Base-by-base conservation (phyloP, 169 alveolate species). In the Plasmodium knowlesi region DNA sequence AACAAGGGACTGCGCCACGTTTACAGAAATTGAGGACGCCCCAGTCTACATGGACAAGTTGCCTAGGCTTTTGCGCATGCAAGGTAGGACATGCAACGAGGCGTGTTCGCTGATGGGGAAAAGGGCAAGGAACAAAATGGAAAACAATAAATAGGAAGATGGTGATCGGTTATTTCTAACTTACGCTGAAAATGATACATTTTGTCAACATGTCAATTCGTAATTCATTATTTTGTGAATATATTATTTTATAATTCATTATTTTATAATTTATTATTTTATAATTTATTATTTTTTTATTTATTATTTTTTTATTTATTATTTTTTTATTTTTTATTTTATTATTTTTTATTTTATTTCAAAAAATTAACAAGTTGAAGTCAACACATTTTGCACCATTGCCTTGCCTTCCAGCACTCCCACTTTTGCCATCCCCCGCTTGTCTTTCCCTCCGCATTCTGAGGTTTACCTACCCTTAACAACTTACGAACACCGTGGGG, bases 11-110 rank as follows among this genome's bases (percentile, higher is more conserved):
- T 50, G 61, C 61, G 61, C 16, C n/a, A 67, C 76, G 76, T 67
- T 67, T 22, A 39, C 76, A 67, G 19, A 22, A 22, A 25, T 22
- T 22, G 30, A 9, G 41, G n/a, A 16, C 10, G 46, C 34, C 30
- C 43, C 70, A 85, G 74, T 72, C 41, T 85, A 79, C 85, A 72
- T 46, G 41, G 41, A 22, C 8, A 16, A 37, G 61, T 82, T 85
- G 76, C 57, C 76, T 32, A 8, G 28, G 0, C 61, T 37, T 73
- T 25, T 85, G 80, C 74, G 85, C 93, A 85, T 85, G 93, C 93
- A 85, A 19, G 12, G 34, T 70, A 41, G 41, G 43, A 53, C 43
- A 84, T 28, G 54, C 12, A 22, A 28, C 28, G 76, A 67, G 41
- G n/a, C n/a, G 16, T 37, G 16, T 67, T 25, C 76, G 16, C 37